Evolutionary conservation across 1,139 yeast species (phyloP).

Genomic region (Yamadazyma sp.): DNA sequence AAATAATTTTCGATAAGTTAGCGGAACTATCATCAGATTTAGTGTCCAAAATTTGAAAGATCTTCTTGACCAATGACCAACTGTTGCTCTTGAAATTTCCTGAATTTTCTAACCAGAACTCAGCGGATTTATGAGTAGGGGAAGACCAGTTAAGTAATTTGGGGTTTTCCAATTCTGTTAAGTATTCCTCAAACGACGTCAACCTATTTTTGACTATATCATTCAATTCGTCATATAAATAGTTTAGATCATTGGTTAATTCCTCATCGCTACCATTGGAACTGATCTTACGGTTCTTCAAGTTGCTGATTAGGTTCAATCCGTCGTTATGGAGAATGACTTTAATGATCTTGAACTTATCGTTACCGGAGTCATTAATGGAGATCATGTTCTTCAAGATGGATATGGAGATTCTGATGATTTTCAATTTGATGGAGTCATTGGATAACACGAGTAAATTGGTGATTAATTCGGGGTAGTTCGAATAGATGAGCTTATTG

Average conservation of each 20-base stretch:
- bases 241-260: constrained; percentile 67
- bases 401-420: constrained; percentile 78
- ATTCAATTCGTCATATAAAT: constrained; percentile 57
- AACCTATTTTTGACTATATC: constrained; percentile 69
- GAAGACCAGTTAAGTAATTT: constrained; percentile 78
- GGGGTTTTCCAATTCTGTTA: constrained; percentile 78
- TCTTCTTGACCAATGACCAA: constrained; percentile 66
- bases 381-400: constrained; percentile 62
- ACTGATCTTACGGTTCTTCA: constrained; percentile 87
- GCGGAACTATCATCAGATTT: constrained; percentile 15
- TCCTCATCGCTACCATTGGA: constrained; percentile 73
- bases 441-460: constrained; percentile 51
- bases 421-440: constrained; percentile 87
- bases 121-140: constrained; percentile 86
- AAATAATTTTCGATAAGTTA: constrained; percentile 34
- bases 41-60: constrained; percentile 35
- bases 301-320: constrained; percentile 61
- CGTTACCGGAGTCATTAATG: constrained; percentile 26
- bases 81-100: constrained; percentile 72
- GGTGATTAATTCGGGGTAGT: constrained; percentile 61
- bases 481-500: constrained; percentile 53
- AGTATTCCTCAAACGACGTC: constrained; percentile 91
- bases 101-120: constrained; percentile 87
- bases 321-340: constrained; percentile 78
- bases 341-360: constrained; percentile 55